Conservation (phyloP, 1,284 basidiomycete genomes). For the Austropuccinia psidii region DNA sequence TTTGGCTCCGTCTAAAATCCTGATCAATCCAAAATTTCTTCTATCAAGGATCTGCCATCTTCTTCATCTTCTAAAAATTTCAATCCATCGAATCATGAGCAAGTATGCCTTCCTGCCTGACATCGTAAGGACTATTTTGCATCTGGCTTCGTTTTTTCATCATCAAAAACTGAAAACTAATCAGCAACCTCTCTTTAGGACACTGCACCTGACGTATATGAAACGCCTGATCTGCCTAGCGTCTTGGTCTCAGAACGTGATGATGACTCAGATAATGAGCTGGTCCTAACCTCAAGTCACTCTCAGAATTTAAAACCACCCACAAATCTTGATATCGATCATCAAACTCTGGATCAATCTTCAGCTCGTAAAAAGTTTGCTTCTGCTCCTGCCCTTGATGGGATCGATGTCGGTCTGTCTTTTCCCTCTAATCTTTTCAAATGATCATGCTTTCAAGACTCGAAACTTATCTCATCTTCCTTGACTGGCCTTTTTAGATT, state of each 20-base stretch:
- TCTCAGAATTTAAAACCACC: background rate
- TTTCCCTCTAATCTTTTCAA: too few relatives aligned
- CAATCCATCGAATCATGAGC: slow-evolving; percentile 37
- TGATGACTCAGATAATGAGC: slow-evolving; percentile 31
- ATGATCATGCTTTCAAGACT: too few relatives aligned
- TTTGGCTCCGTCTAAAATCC: too few relatives aligned
- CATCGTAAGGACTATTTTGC: slow-evolving; percentile 57
- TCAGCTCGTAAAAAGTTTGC: slow-evolving; percentile 20
- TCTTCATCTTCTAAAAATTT: too few relatives aligned
- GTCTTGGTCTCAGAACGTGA: slow-evolving; percentile 41
- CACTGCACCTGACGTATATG: slow-evolving; percentile 81
- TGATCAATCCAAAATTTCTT: too few relatives aligned
- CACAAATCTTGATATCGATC: slow-evolving; percentile 20
- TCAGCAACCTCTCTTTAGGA: slow-evolving; percentile 54
- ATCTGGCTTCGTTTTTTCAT: background rate
- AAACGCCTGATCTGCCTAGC: slow-evolving; percentile 70
- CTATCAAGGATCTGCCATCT: too few relatives aligned
- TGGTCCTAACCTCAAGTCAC: background rate
- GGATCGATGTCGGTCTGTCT: slow-evolving; percentile 16
- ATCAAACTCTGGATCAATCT: slow-evolving; percentile 15
- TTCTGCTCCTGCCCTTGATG: slow-evolving; percentile 16
- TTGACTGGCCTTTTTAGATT: slow-evolving; percentile 4
- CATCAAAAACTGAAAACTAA: background rate
- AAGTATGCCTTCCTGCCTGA: slow-evolving; percentile 85
- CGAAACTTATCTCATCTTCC: too few relatives aligned